Base-by-base conservation (phyloP, 805 yeast genomes). In the Candida methanosorbosa region DNA sequence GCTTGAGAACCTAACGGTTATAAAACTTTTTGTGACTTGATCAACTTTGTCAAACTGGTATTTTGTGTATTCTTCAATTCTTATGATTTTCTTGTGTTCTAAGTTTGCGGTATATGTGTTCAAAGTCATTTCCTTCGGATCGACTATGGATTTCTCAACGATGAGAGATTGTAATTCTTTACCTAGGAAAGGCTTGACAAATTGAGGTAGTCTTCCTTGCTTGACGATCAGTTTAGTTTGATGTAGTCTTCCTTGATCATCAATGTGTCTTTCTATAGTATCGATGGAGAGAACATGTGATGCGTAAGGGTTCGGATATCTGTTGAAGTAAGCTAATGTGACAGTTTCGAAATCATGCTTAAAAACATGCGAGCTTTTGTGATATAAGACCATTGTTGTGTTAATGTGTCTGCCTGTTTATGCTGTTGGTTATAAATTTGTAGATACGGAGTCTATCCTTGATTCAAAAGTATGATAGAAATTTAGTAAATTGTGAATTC, bases 211-310 rank as follows among this genome's bases (percentile, higher is more conserved):
- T 44, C 85, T 68, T 2, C 97, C 97, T 4, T 72, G 63, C 53
- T 88, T 90, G 45, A 72, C 72, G 29, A 88, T 75, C 27, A 88
- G 62, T 44, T 90, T 70, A 4, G 90, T 81, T 26, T 83, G 76
- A 44, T 74, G 70, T 30, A 88, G 66, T 33, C 75, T 65, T 18
- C 94, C 94, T 9, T 74, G 62, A 1, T 50, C 43, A 41, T 80
- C 85, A 15, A 85, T 64, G 39, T 62, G 54, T 34, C 72, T 61
- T 23, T 75, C 75, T 13, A 88, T 52, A 2, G 94, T 82, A 54
- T 88, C 97, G 19, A 76, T 77, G 7, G 94, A 81, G 24, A 79
- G 63, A 11, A 90, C 96, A 60, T 90, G 96, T 9, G 74, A 63
- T 14, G 96, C 79, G 53, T 69, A 87, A 2, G 97, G 97, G 54